Percentiles rank a stretch among this genome's conserved stretches.
These are phyloP conservation scores for Aspergillus jensenii DNA, from an alignment of 2,329 filamentous ascomycete genomes.

Conservation along the genomic window DNA sequence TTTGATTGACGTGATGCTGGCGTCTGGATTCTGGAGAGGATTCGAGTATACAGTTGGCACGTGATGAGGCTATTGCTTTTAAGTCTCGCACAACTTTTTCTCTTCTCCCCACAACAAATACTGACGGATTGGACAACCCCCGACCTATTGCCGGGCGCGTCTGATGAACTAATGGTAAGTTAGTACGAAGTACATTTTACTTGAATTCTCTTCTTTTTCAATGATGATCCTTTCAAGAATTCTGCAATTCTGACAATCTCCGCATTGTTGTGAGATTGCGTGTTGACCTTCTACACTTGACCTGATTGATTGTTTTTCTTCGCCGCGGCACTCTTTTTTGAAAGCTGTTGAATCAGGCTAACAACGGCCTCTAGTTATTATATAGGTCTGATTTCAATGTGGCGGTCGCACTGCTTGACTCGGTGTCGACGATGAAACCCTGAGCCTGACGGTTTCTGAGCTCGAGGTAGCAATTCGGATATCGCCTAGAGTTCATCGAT, in stretches of 20 bases:
- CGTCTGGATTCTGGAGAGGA: constrained; percentile 9
- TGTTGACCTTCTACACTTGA: constrained; percentile 51
- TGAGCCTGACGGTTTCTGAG: background rate
- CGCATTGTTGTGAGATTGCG: constrained; percentile 40
- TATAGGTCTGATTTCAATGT: background rate
- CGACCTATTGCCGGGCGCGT: background rate
- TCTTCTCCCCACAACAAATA: background rate
- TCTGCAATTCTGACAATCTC: constrained; percentile 49
- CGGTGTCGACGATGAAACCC: background rate
- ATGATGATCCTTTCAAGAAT: constrained; percentile 46
- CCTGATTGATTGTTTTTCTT: constrained; percentile 31
- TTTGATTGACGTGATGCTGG: constrained; percentile 15
- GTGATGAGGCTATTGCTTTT: constrained; percentile 24
- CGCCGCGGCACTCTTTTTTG: constrained; percentile 1
- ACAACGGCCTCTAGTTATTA: constrained; percentile 5
- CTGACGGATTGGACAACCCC: background rate
- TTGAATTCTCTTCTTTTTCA: background rate
- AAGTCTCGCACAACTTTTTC: constrained; percentile 3
- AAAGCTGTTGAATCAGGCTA: constrained; percentile 15
- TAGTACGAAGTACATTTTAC: background rate
- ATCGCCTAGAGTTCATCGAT: constrained; percentile 53
- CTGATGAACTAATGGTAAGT: background rate
- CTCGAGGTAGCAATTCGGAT: constrained; percentile 35
- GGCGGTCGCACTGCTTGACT: constrained; percentile 3
- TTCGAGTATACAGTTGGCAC: constrained; percentile 26